Evolutionary conservation across 225 moss, liverwort and hornwort species (phyloP).

Genomic region (Pleurozium schreberi): DNA sequence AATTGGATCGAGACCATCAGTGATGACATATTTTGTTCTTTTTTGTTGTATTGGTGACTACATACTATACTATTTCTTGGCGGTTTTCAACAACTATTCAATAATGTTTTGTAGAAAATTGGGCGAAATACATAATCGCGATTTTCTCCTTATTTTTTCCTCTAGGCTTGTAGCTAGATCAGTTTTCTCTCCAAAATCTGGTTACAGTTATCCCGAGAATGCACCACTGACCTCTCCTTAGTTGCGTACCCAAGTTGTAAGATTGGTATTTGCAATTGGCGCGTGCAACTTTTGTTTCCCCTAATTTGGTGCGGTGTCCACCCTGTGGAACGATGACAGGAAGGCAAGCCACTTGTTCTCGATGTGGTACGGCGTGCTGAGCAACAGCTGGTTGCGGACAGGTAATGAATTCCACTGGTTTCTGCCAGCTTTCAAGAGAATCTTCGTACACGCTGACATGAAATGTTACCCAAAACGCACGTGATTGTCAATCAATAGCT

Average conservation of each 20-base stretch:
- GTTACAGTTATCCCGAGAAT: background rate
- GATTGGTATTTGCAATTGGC: background rate
- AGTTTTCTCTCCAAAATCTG: background rate
- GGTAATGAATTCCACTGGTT: conserved; percentile 7
- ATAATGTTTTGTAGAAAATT: too few relatives aligned
- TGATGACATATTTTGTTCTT: background rate
- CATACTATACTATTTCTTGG: background rate
- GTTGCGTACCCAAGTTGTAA: background rate
- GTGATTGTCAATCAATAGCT: background rate
- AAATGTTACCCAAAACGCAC: background rate
- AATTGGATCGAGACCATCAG: background rate
- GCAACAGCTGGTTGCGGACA: conserved; percentile 57
- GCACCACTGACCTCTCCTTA: background rate
- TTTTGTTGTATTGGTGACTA: background rate
- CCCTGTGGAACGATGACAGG: conserved; percentile 21
- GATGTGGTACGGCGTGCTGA: conserved; percentile 79
- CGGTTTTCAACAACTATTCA: background rate
- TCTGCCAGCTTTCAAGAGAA: background rate
- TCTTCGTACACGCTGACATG: background rate
- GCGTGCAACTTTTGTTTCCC: background rate
- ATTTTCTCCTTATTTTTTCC: background rate
- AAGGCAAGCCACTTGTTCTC: conserved; percentile 86
- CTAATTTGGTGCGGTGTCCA: background rate
- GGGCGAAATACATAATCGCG: background rate
- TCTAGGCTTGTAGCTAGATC: background rate